These are phyloP conservation scores for Podospora australis DNA, from an alignment of 495 filamentous ascomycete genomes.

Conservation along the genomic window DNA sequence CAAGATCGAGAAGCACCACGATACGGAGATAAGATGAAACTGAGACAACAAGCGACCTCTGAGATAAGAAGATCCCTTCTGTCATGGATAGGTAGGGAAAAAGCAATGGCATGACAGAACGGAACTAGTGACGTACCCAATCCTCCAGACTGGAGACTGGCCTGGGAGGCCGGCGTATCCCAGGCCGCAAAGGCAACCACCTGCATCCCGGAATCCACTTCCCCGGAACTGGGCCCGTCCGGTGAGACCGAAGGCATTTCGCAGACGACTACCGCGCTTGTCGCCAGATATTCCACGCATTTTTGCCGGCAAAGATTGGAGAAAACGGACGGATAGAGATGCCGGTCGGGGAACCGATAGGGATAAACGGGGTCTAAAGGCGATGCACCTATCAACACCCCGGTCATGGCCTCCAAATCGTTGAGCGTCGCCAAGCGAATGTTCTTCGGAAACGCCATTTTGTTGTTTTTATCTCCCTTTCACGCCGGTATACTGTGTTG, in stretches of 20 bases:
- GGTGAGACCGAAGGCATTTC: slow-evolving; percentile 17
- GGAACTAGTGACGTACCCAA: slow-evolving; percentile 5
- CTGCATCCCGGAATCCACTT: too few species aligned
- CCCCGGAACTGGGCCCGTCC: neutral
- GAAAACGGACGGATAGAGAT: slow-evolving; percentile 22
- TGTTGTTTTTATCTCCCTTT: neutral
- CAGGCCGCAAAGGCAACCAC: slow-evolving; percentile 27
- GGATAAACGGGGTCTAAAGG: slow-evolving; percentile 30
- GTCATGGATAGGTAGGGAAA: too few species aligned
- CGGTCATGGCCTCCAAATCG: slow-evolving; percentile 26
- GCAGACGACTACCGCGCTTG: slow-evolving; percentile 25
- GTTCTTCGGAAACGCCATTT: neutral
- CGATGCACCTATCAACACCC: slow-evolving; percentile 21
- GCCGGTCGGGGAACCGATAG: slow-evolving; percentile 28
- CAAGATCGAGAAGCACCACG: neutral
- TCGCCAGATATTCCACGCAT: slow-evolving; percentile 21
- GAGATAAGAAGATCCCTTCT: too few species aligned
- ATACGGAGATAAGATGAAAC: neutral
- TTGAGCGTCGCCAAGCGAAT: slow-evolving; percentile 17
- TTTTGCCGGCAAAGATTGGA: slow-evolving; percentile 18
- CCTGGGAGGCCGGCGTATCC: slow-evolving; percentile 11
- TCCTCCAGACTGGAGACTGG: neutral
- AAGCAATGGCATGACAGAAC: neutral
- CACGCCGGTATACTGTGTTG: neutral
- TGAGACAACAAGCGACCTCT: too few species aligned